phyloP scores from a whole-genome alignment of 352 stramenopile species.

The Plasmopara halstedii region DNA sequence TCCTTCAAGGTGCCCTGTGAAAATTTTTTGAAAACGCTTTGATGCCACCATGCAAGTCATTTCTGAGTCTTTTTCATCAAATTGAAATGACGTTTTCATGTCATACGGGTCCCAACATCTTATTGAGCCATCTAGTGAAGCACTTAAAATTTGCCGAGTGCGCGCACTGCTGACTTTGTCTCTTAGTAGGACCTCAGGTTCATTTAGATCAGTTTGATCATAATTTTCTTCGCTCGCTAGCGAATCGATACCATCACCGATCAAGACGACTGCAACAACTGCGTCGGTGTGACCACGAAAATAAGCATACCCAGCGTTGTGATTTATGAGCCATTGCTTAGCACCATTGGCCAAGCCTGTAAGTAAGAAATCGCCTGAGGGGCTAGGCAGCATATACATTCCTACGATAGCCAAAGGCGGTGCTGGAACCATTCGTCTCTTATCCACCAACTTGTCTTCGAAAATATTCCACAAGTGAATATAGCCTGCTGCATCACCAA shows the following conservation, averaged over 20 bases:
- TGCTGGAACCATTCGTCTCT: slow-evolving; percentile 20
- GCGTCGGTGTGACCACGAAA: slow-evolving; percentile 44
- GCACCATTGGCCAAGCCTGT: slow-evolving; percentile 27
- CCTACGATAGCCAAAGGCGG: slow-evolving; percentile 11
- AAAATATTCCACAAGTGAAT: slow-evolving; percentile 65
- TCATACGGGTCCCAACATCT: slow-evolving; percentile 72
- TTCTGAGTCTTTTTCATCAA: slow-evolving; percentile 58
- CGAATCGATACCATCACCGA: slow-evolving; percentile 13
- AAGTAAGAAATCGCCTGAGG: slow-evolving; percentile 35
- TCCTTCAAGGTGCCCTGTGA: slow-evolving; percentile 54
- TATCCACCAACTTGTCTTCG: slow-evolving; percentile 49
- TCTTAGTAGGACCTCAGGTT: not conserved
- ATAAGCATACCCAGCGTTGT: slow-evolving; percentile 51
- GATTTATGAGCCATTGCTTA: slow-evolving; percentile 57
- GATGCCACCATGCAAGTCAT: slow-evolving; percentile 51
- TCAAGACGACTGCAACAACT: slow-evolving; percentile 37
- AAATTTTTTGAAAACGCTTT: slow-evolving; percentile 41
- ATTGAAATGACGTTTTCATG: slow-evolving; percentile 49
- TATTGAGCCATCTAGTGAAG: slow-evolving; percentile 61
- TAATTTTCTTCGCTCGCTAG: slow-evolving; percentile 12
- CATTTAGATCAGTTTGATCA: not conserved
- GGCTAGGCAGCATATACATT: slow-evolving; percentile 5
- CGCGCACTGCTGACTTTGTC: not conserved
- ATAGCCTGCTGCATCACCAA: slow-evolving; percentile 40
- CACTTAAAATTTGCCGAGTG: slow-evolving; percentile 47